Base-by-base conservation (phyloP, 2,329 filamentous ascomycete genomes). In the Paraphaeosphaeria sporulosa region DNA sequence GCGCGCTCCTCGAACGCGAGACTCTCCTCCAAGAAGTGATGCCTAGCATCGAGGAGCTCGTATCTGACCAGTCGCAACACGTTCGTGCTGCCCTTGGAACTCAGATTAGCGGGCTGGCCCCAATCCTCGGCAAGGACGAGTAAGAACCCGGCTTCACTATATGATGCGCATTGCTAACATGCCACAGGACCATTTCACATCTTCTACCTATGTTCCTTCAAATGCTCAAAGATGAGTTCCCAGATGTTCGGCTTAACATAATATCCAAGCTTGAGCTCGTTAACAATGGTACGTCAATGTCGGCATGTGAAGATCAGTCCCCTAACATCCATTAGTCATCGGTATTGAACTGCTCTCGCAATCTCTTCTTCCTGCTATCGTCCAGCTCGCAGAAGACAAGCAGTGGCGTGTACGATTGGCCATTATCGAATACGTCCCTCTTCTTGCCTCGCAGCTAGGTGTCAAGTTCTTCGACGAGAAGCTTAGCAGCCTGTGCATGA, bases 221-320 rank as follows among this genome's bases (percentile, higher is more conserved):
- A 79, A 99, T 99, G 95, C 89, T 99, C 72, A 99, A 98, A 86
- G 95, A 99, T 73, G 95, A 99, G 76, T 98, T 97, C 79, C 95
- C 95, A 23, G 95, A 99, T 77, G 95, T 99, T 54, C 91, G 95
- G 64, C 88, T 99, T 61, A 96, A 99, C 82, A 99, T 99, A 78
- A 99, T 99, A 75, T 98, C 95, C n/a, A 99, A 99, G 82, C 89
- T 99, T 57, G 96, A 99, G 82, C 87, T 96, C 64, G 95, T 99
- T 66, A 99, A 99, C 82, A 92, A 97, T 81, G 92, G 92, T 93
- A 83, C 64, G 82, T 75, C 17, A 44, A 23, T 34, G 25, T 43
- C n/a, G 17, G 55, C 4, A 17, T 15, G 15, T 9, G 32, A 57
- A 34, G 23, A 13, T 42, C 42, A 50, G 15, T 17, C 13, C 19